Evolutionary conservation across 2,329 filamentous ascomycete genomes (phyloP), one percentile per base, ranked within the genome.

Genomic region (Colletotrichum cordylinicola): DNA sequence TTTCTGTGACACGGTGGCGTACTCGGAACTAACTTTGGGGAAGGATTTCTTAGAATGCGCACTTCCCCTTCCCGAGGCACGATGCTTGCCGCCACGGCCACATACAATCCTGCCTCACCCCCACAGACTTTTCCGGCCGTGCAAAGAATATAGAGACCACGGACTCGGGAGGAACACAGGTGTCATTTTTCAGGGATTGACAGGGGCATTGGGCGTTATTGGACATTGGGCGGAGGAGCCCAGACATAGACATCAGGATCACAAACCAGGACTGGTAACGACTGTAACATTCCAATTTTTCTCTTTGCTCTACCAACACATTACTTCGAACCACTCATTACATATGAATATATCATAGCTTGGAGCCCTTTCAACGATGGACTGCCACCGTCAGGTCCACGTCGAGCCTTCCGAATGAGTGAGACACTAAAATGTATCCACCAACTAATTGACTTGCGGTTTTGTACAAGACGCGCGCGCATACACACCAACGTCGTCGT

Each of bases 321-420:
- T 75, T 75, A 75, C 39, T 39, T 55, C 56, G 73, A 73, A 24
- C 55, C 64, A 68, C 62, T 73, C 73, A 75, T 73, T 75, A 75
- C 70, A 35, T 62, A 67, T 72, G 72, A 72, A 67, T 75, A 68
- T 73, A 58, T 58, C 64, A 68, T 68, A 73, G 64, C 56, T 68
- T 75, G 56, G 31, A 73, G 73, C 58, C 48, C 37, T 31, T 67
- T 35, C 33, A 55, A 58, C 70, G 64, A 48, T 43, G 56, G 43
- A 72, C 62, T 75, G 64, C 65, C 70, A n/a, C 12, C n/a, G 58
- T 68, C 62, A 73, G 69, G 70, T 68, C 70, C 56, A 64, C 56
- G 69, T 64, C 27, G 43, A 68, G 56, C 62, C 58, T 35, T 68
- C 56, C 18, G 70, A 75, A 75, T 73, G 73, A 75, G 69, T 75